phyloP scores from a whole-genome alignment of 2,329 filamentous ascomycete genomes.

The Fulvia fulva region DNA sequence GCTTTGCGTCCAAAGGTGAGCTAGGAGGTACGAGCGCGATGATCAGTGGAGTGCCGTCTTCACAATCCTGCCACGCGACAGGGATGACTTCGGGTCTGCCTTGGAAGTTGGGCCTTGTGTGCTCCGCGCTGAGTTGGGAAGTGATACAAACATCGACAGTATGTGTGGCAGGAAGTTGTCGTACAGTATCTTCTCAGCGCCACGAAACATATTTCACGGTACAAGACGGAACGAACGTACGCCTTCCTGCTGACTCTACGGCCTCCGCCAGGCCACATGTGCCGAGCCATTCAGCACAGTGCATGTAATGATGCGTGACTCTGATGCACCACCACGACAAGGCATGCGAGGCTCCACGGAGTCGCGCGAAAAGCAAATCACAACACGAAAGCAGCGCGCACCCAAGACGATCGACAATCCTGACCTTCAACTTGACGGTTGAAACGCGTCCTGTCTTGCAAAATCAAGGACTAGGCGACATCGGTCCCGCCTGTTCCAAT shows the following conservation, averaged over 20 bases:
- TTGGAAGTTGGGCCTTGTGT: neutral
- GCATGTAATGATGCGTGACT: too few species aligned
- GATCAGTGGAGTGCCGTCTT: neutral
- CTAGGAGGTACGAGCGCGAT: neutral
- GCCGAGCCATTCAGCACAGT: too few species aligned
- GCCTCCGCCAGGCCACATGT: neutral
- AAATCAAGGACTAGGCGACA: neutral
- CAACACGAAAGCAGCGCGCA: neutral
- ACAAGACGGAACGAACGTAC: neutral
- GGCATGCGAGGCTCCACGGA: too few species aligned
- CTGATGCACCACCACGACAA: neutral
- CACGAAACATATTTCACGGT: neutral
- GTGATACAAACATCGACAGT: neutral
- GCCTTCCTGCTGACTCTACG: neutral
- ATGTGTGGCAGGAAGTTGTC: neutral
- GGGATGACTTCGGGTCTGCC: neutral
- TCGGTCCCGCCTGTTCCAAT: neutral
- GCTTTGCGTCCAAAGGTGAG: neutral
- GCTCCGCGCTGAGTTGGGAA: neutral
- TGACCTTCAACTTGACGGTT: neutral
- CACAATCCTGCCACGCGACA: neutral
- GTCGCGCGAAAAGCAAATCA: neutral
- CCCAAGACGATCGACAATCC: neutral
- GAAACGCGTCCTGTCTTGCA: neutral
- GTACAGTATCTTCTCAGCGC: neutral